Evolutionary conservation across 1,139 yeast species (phyloP), one percentile per base, ranked within the genome.

Genomic region (Geotrichum citri-aurantii): DNA sequence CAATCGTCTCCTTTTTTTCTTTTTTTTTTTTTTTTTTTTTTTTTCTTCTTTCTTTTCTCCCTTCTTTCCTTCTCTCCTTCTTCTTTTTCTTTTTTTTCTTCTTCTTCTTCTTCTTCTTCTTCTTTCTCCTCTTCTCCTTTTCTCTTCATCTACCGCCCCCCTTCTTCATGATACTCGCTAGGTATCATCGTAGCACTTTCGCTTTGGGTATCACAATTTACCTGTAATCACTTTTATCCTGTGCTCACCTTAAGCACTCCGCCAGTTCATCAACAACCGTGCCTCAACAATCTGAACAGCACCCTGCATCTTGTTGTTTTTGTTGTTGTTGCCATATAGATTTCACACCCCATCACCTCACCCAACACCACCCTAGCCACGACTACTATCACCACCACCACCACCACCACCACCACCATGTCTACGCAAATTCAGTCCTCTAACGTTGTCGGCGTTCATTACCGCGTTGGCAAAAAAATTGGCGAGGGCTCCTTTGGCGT

Each of bases 401-500:
- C 85, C 66, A 79, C 78, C 61, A 84, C 84, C 54, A 48, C 55
- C 51, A 47, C 54, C 31, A 48, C n/a, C 49, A 54, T n/a, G 19
- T 26, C 29, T 26, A 26, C 29, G 29, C 29, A 26, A 26, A 26
- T 26, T 26, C 29, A 26, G 29, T 71, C 76, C 56, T 73, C 77
- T 51, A 75, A 73, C 69, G 82, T 83, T 54, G 86, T 83, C 55
- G 88, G 88, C 57, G 79, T 82, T 52, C 98, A 93, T 77, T 93
- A 90, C 77, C 91, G 93, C 65, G 91, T 93, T 62, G 99, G 97
- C 54, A 91, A 91, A 72, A 93, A 93, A 76, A 93, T 93, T 61
- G 99, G 99, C 48, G 98, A 93, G 74, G 99, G 99, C 21, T 92
- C 98, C 1, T 93, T 93, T 77, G 99, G 99, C 24, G 93, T 92